Evolutionary conservation across 148 eudicot genomes (phyloP).

Genomic region (Nepenthes gracilis): DNA sequence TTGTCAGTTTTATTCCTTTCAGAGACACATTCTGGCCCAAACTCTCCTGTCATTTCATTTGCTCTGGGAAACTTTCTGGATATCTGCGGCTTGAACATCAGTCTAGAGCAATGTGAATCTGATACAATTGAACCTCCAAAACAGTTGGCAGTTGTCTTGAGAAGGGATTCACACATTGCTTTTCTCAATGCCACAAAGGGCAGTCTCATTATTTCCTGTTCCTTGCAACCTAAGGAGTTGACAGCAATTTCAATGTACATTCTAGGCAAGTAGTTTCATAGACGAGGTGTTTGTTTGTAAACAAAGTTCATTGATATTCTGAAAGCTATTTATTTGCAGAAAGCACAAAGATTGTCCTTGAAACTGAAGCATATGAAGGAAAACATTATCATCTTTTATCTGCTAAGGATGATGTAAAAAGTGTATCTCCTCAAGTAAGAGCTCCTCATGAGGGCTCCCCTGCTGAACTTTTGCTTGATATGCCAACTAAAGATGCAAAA

Average conservation of each 20-base stretch:
- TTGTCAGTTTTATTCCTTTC: constrained; percentile 53
- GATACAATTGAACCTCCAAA: constrained; percentile 21
- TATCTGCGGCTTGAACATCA: constrained; percentile 10
- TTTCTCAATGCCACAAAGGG: constrained; percentile 54
- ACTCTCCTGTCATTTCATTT: constrained; percentile 46
- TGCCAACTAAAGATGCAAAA: constrained; percentile 15
- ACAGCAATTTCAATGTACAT: constrained; percentile 59
- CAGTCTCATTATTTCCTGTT: constrained; percentile 35
- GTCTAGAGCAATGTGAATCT: constrained; percentile 27
- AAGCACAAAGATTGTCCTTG: constrained; percentile 26
- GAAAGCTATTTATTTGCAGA: constrained; percentile 38
- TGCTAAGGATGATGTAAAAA: constrained; percentile 27
- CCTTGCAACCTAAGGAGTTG: constrained; percentile 29
- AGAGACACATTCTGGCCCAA: constrained; percentile 37
- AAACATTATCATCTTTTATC: constrained; percentile 16
- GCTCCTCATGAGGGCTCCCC: constrained; percentile 16
- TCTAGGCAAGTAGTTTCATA: constrained; percentile 49
- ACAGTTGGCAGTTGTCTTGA: constrained; percentile 42
- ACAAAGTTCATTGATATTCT: constrained; percentile 5
- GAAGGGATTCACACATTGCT: constrained; percentile 39
- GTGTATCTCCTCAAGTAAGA: constrained; percentile 19
- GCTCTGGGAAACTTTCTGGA: constrained; percentile 24
- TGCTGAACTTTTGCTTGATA: constrained; percentile 15
- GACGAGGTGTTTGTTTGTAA: constrained; percentile 2
- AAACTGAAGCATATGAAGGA: constrained; percentile 35